A percentile compares a stretch with the other conserved stretches of the same genome.
Conservation (phyloP, 176 grass and related monocot species). For the Luzula sylvatica region DNA sequence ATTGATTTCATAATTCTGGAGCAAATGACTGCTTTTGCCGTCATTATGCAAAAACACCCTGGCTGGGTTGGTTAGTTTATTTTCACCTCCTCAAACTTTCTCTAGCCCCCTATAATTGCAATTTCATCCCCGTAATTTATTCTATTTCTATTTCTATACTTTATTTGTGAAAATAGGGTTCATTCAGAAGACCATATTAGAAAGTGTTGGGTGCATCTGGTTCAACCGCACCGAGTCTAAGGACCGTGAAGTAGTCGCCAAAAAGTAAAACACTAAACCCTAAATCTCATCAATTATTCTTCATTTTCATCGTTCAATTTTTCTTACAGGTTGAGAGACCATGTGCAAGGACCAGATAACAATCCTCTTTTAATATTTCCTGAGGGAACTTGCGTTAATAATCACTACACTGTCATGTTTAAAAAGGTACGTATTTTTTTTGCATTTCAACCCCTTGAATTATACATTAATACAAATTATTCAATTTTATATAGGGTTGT, state of each 20-base stretch:
- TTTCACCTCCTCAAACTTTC: neutral
- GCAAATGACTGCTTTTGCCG: conserved; percentile 99
- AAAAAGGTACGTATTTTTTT: conserved; percentile 57
- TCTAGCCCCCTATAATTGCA: too few species aligned
- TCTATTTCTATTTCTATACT: conserved; percentile 3
- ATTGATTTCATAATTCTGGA: conserved; percentile 99
- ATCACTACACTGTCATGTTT: conserved; percentile 97
- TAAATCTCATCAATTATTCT: too few species aligned
- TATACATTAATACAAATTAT: neutral
- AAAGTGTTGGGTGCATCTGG: conserved; percentile 97
- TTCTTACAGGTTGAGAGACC: conserved; percentile 65
- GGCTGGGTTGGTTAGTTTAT: conserved; percentile 84
- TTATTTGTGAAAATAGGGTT: conserved; percentile 48
- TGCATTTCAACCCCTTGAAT: too few species aligned
- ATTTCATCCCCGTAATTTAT: too few species aligned
- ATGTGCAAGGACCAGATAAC: conserved; percentile 68
- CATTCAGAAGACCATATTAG: conserved; percentile 85
- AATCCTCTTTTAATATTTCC: conserved; percentile 93
- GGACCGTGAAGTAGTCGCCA: conserved; percentile 79
- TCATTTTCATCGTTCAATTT: neutral
- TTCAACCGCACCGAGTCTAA: conserved; percentile 90
- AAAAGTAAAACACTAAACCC: conserved; percentile 77
- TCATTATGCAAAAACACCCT: conserved; percentile 99
- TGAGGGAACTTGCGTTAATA: conserved; percentile 98
- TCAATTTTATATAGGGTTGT: conserved; percentile 47